Base-by-base conservation (phyloP, 352 stramenopile genomes). In the Globisporangium nodosum region DNA sequence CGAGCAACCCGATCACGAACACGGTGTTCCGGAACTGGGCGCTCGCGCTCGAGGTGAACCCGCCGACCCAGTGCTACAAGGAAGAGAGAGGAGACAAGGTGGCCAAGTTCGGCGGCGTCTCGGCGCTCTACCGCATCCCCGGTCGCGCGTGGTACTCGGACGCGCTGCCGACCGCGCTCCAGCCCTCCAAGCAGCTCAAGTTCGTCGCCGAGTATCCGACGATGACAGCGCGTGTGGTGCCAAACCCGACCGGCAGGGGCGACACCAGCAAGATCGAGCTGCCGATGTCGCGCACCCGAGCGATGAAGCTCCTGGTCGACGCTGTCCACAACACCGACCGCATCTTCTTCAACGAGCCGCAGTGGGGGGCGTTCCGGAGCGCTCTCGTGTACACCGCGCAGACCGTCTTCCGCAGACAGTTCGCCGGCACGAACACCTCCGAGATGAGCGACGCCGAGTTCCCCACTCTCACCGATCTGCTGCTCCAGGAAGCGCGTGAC, bases 1-100 rank as follows among this genome's bases (percentile, higher is more conserved):
- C 16, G 18, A 31, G n/a, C 39, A 58, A 58, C 42, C 5, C n/a
- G 9, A 40, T 58, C 53, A 51, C 42, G 53, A 58, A 58, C 24
- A 58, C 53, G 3, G 9, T 48, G 3, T 7, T 51, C 16, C 42
- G 42, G 4, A 51, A 51, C 31, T 16, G 40, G 16, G 3, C 49
- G 4, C 20, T 58, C 16, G 4, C 16, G 4, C 12, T 18, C 6
- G 40, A 51, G 27, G 3, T 42, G 3, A 51, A n/a, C 9, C 39
- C 52, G 21, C n/a, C 33, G 11, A 20, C 24, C 2, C 27, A 50
- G 27, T 58, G 52, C 40, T 6, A 8, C 40, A 46, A 20, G 13
- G 12, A n/a, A 16, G 6, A 24, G 3, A 0, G 0, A 4, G 15
- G n/a, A 0, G 24, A 2, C 42, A 21, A 3, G 0, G 4, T 4